phyloP scores from a whole-genome alignment of 805 yeast genomes.

The Metschnikowia hibisci region DNA sequence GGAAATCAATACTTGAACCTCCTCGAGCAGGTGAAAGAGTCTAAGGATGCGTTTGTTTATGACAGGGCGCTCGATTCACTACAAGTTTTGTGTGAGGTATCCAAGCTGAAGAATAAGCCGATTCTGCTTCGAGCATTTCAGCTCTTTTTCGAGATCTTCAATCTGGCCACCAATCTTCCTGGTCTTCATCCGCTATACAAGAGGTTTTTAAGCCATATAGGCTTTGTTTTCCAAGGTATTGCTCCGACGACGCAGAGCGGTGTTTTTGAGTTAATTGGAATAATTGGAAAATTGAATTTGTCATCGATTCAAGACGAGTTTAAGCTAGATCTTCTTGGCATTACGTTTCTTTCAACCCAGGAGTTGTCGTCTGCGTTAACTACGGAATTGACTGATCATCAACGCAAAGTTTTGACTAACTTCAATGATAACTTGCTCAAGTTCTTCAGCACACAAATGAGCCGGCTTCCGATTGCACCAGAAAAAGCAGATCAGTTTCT shows the following conservation, averaged over 20 bases:
- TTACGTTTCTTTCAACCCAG: slow-evolving; percentile 9
- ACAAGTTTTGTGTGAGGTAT: slow-evolving; percentile 17
- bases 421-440: slow-evolving; percentile 10
- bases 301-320: slow-evolving; percentile 5
- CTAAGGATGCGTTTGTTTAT: slow-evolving; percentile 24
- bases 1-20: slow-evolving; percentile 26
- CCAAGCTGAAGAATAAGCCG: slow-evolving; percentile 9
- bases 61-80: slow-evolving; percentile 23
- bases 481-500: slow-evolving; percentile 20
- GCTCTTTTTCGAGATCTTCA: slow-evolving; percentile 14
- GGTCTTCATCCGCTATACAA: slow-evolving; percentile 6
- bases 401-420: slow-evolving; percentile 16
- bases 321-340: slow-evolving; percentile 8
- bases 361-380: slow-evolving; percentile 4
- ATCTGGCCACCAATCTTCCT: slow-evolving; percentile 4
- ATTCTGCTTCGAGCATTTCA: slow-evolving; percentile 22
- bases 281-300: slow-evolving; percentile 7
- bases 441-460: slow-evolving; percentile 30
- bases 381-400: slow-evolving; percentile 16
- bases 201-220: slow-evolving; percentile 3
- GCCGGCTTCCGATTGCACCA: slow-evolving; percentile 30
- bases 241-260: slow-evolving; percentile 1
- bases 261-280: slow-evolving; percentile 8
- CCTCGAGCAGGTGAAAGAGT: slow-evolving; percentile 20
- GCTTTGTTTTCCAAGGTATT: slow-evolving; percentile 8